Conservation (phyloP, 2,329 filamentous ascomycete genomes). For the Cordyceps militaris region DNA sequence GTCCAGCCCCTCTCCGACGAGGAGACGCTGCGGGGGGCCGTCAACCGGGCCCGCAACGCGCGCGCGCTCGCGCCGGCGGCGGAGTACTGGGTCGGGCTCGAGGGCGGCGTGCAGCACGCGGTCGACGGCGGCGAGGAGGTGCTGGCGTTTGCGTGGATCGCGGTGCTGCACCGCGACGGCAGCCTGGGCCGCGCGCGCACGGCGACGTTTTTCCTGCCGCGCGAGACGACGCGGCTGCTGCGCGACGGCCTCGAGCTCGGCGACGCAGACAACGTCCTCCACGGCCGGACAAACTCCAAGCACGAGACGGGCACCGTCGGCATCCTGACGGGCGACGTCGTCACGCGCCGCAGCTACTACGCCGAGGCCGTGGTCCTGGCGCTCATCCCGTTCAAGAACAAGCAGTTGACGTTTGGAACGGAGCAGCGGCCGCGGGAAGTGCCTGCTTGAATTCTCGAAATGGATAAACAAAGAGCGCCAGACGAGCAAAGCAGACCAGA, state of each 20-base stretch:
- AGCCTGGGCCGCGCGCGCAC: conserved; percentile 31
- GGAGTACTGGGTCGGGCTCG: conserved; percentile 35
- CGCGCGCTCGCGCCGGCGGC: conserved; percentile 24
- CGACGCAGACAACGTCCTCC: conserved; percentile 31
- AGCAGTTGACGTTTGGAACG: conserved; percentile 24
- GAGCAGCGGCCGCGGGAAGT: background rate
- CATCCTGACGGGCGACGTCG: conserved; percentile 31
- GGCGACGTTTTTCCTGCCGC: conserved; percentile 29
- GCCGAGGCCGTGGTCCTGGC: conserved; percentile 33
- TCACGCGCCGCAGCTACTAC: conserved; percentile 31
- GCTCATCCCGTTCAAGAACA: conserved; percentile 34
- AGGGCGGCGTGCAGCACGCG: conserved; percentile 31
- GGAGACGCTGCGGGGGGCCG: conserved; percentile 32
- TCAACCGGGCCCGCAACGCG: conserved; percentile 30
- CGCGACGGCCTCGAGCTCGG: conserved; percentile 33
- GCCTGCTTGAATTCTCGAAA: no score
- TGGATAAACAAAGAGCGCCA: no score
- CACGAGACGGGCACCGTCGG: conserved; percentile 33
- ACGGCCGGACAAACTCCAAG: conserved; percentile 31
- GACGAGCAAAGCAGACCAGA: no score
- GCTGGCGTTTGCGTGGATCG: conserved; percentile 35
- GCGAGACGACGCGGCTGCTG: conserved; percentile 29
- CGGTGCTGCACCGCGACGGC: conserved; percentile 23
- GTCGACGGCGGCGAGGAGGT: conserved; percentile 17
- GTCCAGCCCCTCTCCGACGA: conserved; percentile 33